Conservation (phyloP, 768 basidiomycete species). For the Collybia sp. region DNA sequence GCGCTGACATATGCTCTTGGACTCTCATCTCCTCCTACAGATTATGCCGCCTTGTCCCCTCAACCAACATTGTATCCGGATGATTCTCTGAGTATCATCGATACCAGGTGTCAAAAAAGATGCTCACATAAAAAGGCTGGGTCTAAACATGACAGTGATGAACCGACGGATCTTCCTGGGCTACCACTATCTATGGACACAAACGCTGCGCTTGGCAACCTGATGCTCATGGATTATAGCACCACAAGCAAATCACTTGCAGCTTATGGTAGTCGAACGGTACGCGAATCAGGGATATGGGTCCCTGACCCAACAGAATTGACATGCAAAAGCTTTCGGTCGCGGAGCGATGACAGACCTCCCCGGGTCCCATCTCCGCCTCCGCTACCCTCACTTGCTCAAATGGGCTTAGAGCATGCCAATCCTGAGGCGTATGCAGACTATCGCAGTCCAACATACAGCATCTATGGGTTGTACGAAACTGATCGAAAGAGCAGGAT, state of each 20-base stretch:
- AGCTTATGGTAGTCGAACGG: constrained; percentile 7
- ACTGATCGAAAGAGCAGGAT: constrained; percentile 48
- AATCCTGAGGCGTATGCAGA: constrained; percentile 59
- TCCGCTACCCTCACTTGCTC: constrained; percentile 65
- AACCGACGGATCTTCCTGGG: constrained; percentile 16
- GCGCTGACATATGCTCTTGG: constrained; percentile 32
- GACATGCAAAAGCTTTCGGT: background rate
- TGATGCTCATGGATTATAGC: constrained; percentile 61
- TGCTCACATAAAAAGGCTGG: constrained; percentile 6
- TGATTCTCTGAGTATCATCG: constrained; percentile 63
- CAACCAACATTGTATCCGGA: constrained; percentile 67
- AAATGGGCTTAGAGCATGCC: constrained; percentile 68
- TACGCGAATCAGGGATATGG: background rate
- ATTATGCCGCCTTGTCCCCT: constrained; percentile 38
- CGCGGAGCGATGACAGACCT: constrained; percentile 50
- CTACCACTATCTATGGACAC: constrained; percentile 17
- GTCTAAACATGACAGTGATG: constrained; percentile 7
- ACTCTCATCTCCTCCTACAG: constrained; percentile 29
- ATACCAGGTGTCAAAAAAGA: constrained; percentile 22
- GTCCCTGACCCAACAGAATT: background rate
- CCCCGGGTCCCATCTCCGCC: constrained; percentile 81
- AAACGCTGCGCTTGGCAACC: constrained; percentile 44
- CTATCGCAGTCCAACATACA: constrained; percentile 80
- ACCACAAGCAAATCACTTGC: constrained; percentile 30
- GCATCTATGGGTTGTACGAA: constrained; percentile 73